Percentiles rank a stretch among this genome's conserved stretches.
Evolutionary conservation across 1,284 basidiomycete species (phyloP).

Genomic region (Trichosporon sp.): DNA sequence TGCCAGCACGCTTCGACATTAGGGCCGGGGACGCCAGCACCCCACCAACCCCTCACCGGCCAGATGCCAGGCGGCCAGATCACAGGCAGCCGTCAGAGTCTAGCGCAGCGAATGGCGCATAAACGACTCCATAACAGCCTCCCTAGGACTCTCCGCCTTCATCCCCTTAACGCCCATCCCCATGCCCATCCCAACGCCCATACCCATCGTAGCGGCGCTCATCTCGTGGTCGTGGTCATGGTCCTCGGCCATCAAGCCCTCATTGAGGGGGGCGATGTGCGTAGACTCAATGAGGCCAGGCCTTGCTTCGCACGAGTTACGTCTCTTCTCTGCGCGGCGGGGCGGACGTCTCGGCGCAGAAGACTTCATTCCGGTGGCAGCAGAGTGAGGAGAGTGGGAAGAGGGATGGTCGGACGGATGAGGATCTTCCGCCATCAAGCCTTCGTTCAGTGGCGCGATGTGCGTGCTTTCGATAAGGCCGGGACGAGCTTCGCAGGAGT

Average conservation of each 20-base stretch:
- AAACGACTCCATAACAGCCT: not conserved
- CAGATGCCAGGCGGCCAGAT: too few species aligned
- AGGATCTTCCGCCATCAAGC: conserved; percentile 4
- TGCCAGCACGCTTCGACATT: too few species aligned
- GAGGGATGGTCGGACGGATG: too few species aligned
- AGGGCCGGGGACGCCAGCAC: too few species aligned
- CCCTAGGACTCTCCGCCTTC: not conserved
- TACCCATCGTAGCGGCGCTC: not conserved
- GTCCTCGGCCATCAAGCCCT: conserved; percentile 10
- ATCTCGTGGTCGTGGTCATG: not conserved
- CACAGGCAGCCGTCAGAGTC: not conserved
- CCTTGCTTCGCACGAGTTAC: too few species aligned
- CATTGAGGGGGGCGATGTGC: conserved; percentile 19
- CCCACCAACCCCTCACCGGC: too few species aligned
- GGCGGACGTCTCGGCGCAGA: too few species aligned
- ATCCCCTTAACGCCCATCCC: not conserved
- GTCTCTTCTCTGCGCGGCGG: too few species aligned
- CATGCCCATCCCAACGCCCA: not conserved
- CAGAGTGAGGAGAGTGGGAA: too few species aligned
- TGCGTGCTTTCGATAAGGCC: conserved; percentile 18
- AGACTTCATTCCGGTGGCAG: too few species aligned
- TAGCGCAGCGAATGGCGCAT: not conserved
- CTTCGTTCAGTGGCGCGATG: conserved; percentile 19
- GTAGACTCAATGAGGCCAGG: conserved; percentile 18
- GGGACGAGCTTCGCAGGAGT: conserved; percentile 18